A percentile compares a stretch with the other conserved stretches of the same genome.
phyloP scores from a whole-genome alignment of 2,329 filamentous ascomycete species.

The Fusarium sp. region DNA sequence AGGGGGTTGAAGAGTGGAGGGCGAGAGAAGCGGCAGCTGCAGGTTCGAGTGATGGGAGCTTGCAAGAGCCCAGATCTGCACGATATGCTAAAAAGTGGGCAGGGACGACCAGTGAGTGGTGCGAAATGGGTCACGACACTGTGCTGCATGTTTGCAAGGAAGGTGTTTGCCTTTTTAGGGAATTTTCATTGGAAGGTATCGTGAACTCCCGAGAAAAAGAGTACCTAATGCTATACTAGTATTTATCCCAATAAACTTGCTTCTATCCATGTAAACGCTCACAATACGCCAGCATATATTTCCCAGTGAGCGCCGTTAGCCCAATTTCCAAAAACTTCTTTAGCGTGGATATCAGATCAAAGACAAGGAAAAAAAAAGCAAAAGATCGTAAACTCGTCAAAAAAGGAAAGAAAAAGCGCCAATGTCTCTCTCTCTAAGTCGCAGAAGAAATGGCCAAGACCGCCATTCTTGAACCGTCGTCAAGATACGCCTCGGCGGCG shows the following conservation, averaged over 20 bases:
- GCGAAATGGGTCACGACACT: neutral
- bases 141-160: neutral
- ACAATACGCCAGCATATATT: slow-evolving; percentile 26
- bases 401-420: slow-evolving; percentile 17
- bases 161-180: neutral
- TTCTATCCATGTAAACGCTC: slow-evolving; percentile 24
- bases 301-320: slow-evolving; percentile 24
- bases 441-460: slow-evolving; percentile 38
- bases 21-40: slow-evolving; percentile 3
- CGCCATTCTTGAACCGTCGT: slow-evolving; percentile 35
- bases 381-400: slow-evolving; percentile 6
- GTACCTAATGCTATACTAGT: neutral
- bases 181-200: neutral
- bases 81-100: slow-evolving; percentile 15
- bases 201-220: neutral
- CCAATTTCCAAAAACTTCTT: slow-evolving; percentile 22
- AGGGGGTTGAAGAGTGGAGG: slow-evolving; percentile 17
- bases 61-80: slow-evolving; percentile 17
- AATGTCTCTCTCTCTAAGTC: slow-evolving; percentile 26
- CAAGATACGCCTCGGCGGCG: slow-evolving; percentile 35
- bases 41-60: neutral
- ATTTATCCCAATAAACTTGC: neutral
- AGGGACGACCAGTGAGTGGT: slow-evolving; percentile 10
- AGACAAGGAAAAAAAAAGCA: neutral
- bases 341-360: slow-evolving; percentile 22